Base-by-base conservation (phyloP, 2,329 filamentous ascomycete species). In the Claviceps sp. region DNA sequence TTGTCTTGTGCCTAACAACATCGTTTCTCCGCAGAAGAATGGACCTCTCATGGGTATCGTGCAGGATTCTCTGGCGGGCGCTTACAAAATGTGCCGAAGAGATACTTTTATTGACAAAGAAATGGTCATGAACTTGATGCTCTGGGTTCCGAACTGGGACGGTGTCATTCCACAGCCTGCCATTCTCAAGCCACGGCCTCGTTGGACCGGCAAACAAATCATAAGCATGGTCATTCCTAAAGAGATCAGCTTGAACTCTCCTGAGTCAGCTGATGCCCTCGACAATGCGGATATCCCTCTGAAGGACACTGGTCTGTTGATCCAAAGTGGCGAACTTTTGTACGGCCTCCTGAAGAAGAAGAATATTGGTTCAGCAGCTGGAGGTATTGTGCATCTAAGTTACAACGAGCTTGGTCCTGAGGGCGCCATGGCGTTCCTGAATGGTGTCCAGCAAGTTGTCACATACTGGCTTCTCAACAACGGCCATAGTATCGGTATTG, bases 41-140 rank as follows among this genome's bases (percentile, higher is more conserved):
- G 86, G 88, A 53, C 94, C 93, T 47, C 77, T 98, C 52, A 99
- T 99, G 94, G 94, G 94, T 81, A 97, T 98, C 60, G 93, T 98
- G 22, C 93, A 99, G 68, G 93, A 99, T 68, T 95, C 91, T 24
- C 77, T 99, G 54, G 93, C 90, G 59, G 93, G 94, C 70, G 85
- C 89, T 44, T 98, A 96, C 80, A 98, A 98, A 74, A 83, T 99
- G 60, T 95, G 86, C 62, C 86, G 89, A 60, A 84, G 90, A 65
- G 93, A 98, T 67, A 82, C 88, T 34, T 96, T 98, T 71, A 72
- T 98, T 54, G 85, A 81, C 53, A 90, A 91, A 66, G 86, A 95
- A 59, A 78, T 90, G 65, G 86, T 98, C 57, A 97, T 96, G 89
- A 94, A 96, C 67, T 79, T 95, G 59, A 85, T 98, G 75, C 78